Conservation (phyloP, 2,329 filamentous ascomycete species). For the Penicillium sp. region DNA sequence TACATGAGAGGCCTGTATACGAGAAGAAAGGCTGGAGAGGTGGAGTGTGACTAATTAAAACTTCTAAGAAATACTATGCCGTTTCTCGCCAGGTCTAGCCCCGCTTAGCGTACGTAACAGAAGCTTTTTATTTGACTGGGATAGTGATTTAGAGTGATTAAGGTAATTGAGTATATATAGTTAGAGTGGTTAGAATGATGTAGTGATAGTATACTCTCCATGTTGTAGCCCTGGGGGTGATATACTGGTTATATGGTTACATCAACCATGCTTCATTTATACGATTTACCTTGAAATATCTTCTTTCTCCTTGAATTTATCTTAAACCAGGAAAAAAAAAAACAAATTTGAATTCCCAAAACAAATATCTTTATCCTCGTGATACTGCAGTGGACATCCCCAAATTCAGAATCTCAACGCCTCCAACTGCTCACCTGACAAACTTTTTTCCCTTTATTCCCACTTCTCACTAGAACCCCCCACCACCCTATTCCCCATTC, state of each 20-base stretch:
- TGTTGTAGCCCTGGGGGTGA: too few relatives aligned
- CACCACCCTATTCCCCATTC: neutral
- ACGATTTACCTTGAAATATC: neutral
- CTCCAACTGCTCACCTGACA: constrained; percentile 6
- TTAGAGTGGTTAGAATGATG: neutral
- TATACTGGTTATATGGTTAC: neutral
- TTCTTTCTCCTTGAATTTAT: neutral
- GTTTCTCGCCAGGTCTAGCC: constrained; percentile 5
- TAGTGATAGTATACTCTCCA: neutral
- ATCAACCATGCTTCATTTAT: neutral
- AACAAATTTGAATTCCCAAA: too few relatives aligned
- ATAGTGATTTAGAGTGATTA: neutral
- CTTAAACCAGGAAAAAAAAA: too few relatives aligned
- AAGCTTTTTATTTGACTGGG: neutral
- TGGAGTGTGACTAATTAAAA: constrained; percentile 17
- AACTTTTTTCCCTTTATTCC: neutral
- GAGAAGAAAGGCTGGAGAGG: neutral
- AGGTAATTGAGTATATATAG: neutral
- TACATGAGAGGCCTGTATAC: neutral
- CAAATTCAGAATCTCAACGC: neutral
- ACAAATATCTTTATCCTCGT: neutral
- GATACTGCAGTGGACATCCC: neutral
- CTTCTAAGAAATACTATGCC: neutral
- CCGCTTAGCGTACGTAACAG: constrained; percentile 4
- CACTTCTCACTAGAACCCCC: neutral